Evolutionary conservation across 306 rosid genomes (phyloP).

Genomic region (Psophocarpus tetragonolobus): DNA sequence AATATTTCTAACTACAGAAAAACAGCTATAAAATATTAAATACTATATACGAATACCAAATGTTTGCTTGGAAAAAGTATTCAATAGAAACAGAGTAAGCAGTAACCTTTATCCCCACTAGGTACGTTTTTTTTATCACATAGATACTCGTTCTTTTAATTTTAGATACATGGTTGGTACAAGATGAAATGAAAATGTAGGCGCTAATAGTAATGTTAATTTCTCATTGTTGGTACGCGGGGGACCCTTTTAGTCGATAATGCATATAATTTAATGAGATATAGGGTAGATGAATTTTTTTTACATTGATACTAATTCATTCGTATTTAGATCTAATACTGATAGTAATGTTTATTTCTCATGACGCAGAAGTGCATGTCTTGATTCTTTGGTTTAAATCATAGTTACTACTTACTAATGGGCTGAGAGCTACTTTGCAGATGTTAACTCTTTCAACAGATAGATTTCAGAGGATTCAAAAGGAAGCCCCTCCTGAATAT

Average conservation of each 20-base stretch:
- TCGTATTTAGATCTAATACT: neutral
- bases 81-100: neutral
- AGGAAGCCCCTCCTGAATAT: slow-evolving; percentile 83
- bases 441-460: slow-evolving; percentile 88
- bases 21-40: neutral
- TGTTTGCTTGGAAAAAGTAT: neutral
- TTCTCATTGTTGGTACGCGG: too few species aligned
- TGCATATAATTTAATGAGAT: neutral
- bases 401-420: neutral
- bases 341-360: neutral
- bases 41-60: neutral
- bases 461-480: slow-evolving; percentile 80
- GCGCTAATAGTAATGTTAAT: too few species aligned
- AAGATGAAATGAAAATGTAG: neutral
- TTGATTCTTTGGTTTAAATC: neutral
- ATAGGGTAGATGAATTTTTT: neutral
- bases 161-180: neutral
- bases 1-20: neutral
- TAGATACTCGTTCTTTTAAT: too few species aligned
- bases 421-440: slow-evolving; percentile 42
- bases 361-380: neutral
- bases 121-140: too few species aligned
- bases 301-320: neutral
- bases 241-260: neutral
- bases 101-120: too few species aligned